Evolutionary conservation across 2,329 filamentous ascomycete genomes (phyloP).

Genomic region (Nigrospora sphaerica): DNA sequence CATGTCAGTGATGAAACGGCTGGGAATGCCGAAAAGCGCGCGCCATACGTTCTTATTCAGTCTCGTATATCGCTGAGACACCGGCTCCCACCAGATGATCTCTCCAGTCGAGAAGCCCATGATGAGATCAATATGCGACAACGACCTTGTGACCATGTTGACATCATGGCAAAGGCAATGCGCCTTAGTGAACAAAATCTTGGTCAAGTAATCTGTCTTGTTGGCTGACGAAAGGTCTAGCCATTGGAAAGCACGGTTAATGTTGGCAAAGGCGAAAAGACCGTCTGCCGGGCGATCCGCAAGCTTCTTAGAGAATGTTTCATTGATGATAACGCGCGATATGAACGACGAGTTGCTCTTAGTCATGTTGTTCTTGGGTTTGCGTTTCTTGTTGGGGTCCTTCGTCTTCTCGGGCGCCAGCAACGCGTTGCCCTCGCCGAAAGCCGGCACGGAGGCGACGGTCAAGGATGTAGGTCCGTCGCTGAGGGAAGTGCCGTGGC

Average conservation of each 20-base stretch:
- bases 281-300: slow-evolving; percentile 73
- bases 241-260: slow-evolving; percentile 95
- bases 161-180: slow-evolving; percentile 93
- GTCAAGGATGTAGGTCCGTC: slow-evolving; percentile 34
- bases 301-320: slow-evolving; percentile 70
- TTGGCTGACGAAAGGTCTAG: slow-evolving; percentile 73
- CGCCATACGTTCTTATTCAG: slow-evolving; percentile 85
- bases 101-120: slow-evolving; percentile 96
- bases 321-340: slow-evolving; percentile 89
- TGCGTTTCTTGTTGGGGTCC: slow-evolving; percentile 73
- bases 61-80: slow-evolving; percentile 89
- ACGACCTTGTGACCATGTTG: slow-evolving; percentile 73
- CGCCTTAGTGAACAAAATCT: slow-evolving; percentile 94
- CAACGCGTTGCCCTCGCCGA: slow-evolving; percentile 79
- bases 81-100: slow-evolving; percentile 97
- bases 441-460: slow-evolving; percentile 53
- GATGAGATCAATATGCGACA: slow-evolving; percentile 78
- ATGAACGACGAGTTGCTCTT: slow-evolving; percentile 99
- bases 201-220: slow-evolving; percentile 86
- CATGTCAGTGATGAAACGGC: no score
- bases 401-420: slow-evolving; percentile 58
- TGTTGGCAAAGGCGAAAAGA: slow-evolving; percentile 86
- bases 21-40: no score
- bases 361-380: slow-evolving; percentile 96
- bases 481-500: slow-evolving; percentile 44